Percentiles rank a stretch among this genome's conserved stretches.
Conservation (phyloP, 345 rosid genomes). For the Gossypium longicalyx region DNA sequence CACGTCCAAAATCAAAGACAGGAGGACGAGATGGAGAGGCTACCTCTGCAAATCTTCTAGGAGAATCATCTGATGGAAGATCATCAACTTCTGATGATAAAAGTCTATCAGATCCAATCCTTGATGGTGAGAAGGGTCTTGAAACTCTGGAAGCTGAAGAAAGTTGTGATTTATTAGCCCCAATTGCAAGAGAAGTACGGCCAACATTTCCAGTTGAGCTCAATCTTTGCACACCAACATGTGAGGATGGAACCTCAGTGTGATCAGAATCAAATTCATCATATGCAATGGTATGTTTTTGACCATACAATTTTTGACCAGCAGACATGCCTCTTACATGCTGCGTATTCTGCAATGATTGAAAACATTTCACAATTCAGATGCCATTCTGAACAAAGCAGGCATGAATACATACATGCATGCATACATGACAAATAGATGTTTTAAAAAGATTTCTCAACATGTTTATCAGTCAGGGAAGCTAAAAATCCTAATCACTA, state of each 20-base stretch:
- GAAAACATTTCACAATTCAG: slow-evolving; percentile 16
- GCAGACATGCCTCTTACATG: slow-evolving; percentile 44
- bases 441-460: not conserved
- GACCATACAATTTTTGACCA: slow-evolving; percentile 38
- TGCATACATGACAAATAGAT: slow-evolving; percentile 9
- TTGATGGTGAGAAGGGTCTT: slow-evolving; percentile 38
- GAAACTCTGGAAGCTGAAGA: slow-evolving; percentile 41
- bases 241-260: slow-evolving; percentile 39
- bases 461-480: slow-evolving; percentile 12
- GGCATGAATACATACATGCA: not conserved
- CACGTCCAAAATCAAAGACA: slow-evolving; percentile 48
- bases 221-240: slow-evolving; percentile 52
- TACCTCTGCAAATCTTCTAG: slow-evolving; percentile 57
- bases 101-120: slow-evolving; percentile 39
- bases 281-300: slow-evolving; percentile 37
- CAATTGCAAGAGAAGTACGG: slow-evolving; percentile 42
- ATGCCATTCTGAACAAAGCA: slow-evolving; percentile 13
- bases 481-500: not conserved
- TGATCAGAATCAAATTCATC: slow-evolving; percentile 53
- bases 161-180: slow-evolving; percentile 41
- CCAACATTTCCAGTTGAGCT: slow-evolving; percentile 35
- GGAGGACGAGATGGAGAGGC: slow-evolving; percentile 56
- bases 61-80: slow-evolving; percentile 44
- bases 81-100: slow-evolving; percentile 42
- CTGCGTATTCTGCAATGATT: slow-evolving; percentile 37